These are phyloP conservation scores for Colletotrichum liriopes DNA, from an alignment of 2,329 filamentous ascomycete genomes.

Conservation along the genomic window DNA sequence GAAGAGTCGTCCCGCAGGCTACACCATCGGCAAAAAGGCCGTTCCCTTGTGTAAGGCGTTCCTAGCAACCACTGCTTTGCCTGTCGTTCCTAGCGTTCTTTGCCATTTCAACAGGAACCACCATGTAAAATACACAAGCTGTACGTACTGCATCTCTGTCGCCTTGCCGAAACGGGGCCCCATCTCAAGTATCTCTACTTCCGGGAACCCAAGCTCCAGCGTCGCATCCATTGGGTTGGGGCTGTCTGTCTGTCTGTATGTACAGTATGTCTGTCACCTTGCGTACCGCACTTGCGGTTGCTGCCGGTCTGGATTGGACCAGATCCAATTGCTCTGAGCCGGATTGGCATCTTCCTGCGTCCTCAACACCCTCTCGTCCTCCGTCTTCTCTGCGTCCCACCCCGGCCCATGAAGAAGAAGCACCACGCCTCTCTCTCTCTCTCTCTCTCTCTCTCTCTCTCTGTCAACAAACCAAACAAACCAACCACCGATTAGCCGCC, in stretches of 20 bases:
- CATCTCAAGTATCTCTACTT: conserved; percentile 15
- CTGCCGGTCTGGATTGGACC: conserved; percentile 1
- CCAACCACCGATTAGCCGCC: conserved; percentile 26
- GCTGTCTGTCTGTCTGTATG: background rate
- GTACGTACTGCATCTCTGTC: background rate
- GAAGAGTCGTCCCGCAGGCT: conserved; percentile 7
- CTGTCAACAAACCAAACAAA: conserved; percentile 16
- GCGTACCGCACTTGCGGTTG: background rate
- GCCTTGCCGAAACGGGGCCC: background rate
- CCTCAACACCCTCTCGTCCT: conserved; percentile 23
- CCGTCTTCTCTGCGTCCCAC: conserved; percentile 15
- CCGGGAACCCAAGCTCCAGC: conserved; percentile 9
- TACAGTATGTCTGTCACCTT: background rate
- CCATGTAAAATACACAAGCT: background rate
- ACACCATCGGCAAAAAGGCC: background rate
- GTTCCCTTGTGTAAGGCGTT: background rate
- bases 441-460: conserved; percentile 13
- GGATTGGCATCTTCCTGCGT: conserved; percentile 22
- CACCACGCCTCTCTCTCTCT: conserved; percentile 20
- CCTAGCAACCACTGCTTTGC: background rate
- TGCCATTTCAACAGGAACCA: background rate
- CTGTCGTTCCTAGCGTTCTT: background rate
- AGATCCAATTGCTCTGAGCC: conserved; percentile 1
- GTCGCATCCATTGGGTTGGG: conserved; percentile 6
- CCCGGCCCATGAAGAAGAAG: conserved; percentile 6